Percentiles rank a stretch among this genome's conserved stretches.
phyloP scores from a whole-genome alignment of 306 rosid genomes.

The Leucaena leucocephala region DNA sequence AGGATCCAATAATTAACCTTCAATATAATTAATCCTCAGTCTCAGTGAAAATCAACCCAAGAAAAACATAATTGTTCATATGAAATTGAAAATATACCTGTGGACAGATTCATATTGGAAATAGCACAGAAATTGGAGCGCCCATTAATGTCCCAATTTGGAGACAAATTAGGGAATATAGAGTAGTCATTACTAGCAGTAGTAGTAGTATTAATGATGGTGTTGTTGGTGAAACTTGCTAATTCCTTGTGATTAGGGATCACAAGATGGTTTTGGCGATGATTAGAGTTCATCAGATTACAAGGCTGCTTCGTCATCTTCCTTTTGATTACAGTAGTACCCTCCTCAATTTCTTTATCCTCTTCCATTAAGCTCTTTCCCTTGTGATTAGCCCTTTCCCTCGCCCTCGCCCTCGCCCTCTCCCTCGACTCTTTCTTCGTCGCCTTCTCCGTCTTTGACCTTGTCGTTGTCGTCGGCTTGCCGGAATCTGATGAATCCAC shows the following conservation, averaged over 20 bases:
- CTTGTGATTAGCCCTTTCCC: conserved; percentile 77
- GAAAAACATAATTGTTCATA: too few relatives aligned
- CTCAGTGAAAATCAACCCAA: not conserved
- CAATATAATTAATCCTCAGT: not conserved
- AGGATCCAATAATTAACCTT: not conserved
- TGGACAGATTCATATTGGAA: conserved; percentile 53
- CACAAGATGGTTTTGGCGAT: conserved; percentile 39
- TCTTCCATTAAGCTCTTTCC: conserved; percentile 36
- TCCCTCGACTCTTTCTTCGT: conserved; percentile 69
- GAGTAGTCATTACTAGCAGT: conserved; percentile 29
- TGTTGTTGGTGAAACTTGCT: conserved; percentile 39
- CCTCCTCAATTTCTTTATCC: conserved; percentile 44
- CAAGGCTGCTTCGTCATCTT: conserved; percentile 48
- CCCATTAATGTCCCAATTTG: conserved; percentile 64
- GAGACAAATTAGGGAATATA: conserved; percentile 55
- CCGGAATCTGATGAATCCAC: not conserved
- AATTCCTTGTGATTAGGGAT: conserved; percentile 50
- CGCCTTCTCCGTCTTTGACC: conserved; percentile 30
- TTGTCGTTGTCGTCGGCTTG: not conserved
- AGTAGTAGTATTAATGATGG: not conserved
- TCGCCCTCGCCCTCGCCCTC: conserved; percentile 90
- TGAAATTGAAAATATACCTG: conserved; percentile 34
- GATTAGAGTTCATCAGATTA: conserved; percentile 28
- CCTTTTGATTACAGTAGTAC: conserved; percentile 48
- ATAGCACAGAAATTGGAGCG: conserved; percentile 49